A percentile compares a stretch with the other conserved stretches of the same genome.
Evolutionary conservation across 2,329 filamentous ascomycete genomes (phyloP).

Genomic region (Emergomyces pasteurianus): DNA sequence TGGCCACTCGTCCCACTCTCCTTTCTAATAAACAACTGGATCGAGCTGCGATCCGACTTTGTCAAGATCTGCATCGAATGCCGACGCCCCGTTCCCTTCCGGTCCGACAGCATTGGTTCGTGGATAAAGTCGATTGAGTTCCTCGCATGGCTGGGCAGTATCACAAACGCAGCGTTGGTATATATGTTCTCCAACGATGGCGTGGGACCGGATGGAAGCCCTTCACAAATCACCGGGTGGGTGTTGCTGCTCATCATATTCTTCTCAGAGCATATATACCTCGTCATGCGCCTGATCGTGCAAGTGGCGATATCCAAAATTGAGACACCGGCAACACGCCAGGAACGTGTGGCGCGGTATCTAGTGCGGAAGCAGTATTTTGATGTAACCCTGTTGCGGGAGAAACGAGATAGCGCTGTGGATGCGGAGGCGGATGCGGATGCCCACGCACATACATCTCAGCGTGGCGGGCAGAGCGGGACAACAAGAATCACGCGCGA

Average conservation of each 20-base stretch:
- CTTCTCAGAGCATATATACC: slow-evolving; percentile 78
- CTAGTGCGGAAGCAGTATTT: slow-evolving; percentile 68
- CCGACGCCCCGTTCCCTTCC: slow-evolving; percentile 78
- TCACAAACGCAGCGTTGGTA: slow-evolving; percentile 77
- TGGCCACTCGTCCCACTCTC: slow-evolving; percentile 88
- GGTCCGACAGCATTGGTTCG: slow-evolving; percentile 86
- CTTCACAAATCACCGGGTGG: slow-evolving; percentile 61
- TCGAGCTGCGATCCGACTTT: slow-evolving; percentile 85
- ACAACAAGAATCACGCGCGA: slow-evolving; percentile 22
- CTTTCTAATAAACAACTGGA: slow-evolving; percentile 91
- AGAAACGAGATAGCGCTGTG: slow-evolving; percentile 12
- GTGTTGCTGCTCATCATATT: slow-evolving; percentile 71
- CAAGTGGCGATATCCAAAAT: slow-evolving; percentile 63
- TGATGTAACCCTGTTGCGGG: slow-evolving; percentile 26
- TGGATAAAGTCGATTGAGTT: slow-evolving; percentile 81
- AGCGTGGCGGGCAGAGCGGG: slow-evolving; percentile 2
- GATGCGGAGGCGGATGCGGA: slow-evolving; percentile 11
- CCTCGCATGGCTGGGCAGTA: slow-evolving; percentile 82
- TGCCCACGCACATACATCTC: neutral
- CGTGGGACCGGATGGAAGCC: slow-evolving; percentile 20
- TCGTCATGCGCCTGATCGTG: slow-evolving; percentile 63
- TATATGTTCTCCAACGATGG: slow-evolving; percentile 65
- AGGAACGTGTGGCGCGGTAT: slow-evolving; percentile 72
- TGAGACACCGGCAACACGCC: slow-evolving; percentile 75
- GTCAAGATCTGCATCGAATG: slow-evolving; percentile 87